Evolutionary conservation across 2,329 filamentous ascomycete species (phyloP).

Genomic region (Colletotrichum acutatum): DNA sequence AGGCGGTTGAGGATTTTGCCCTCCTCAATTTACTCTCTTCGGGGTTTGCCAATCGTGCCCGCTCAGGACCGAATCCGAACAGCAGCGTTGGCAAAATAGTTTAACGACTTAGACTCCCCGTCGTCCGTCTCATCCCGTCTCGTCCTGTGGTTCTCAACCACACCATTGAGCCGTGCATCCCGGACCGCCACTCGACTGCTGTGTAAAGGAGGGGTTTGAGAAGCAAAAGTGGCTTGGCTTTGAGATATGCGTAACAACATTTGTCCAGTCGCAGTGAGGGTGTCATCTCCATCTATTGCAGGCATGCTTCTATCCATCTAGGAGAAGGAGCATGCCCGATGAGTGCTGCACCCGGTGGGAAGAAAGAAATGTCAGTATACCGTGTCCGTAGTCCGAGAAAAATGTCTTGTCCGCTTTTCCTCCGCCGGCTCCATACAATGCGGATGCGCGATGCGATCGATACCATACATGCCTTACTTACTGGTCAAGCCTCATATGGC

Average conservation of each 20-base stretch:
- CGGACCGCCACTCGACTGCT: background rate
- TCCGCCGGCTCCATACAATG: background rate
- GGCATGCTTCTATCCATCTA: no score
- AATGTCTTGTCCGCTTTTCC: background rate
- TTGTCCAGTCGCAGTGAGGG: background rate
- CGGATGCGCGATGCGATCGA: no score
- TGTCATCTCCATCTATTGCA: background rate
- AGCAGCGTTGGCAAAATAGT: background rate
- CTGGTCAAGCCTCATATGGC: background rate
- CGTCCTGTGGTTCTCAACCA: background rate
- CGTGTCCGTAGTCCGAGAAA: no score
- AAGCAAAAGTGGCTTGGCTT: background rate
- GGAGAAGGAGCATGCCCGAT: no score
- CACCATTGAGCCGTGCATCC: background rate
- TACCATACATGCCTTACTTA: no score
- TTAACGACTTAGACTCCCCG: background rate
- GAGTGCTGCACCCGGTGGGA: background rate
- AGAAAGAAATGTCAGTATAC: background rate
- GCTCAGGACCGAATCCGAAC: background rate
- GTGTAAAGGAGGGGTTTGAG: background rate
- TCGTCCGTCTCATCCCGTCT: background rate
- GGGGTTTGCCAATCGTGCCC: background rate
- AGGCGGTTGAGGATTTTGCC: background rate
- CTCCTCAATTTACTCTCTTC: background rate
- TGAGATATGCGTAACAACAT: background rate